Evolutionary conservation across 768 basidiomycete species (phyloP).

Genomic region (Punctularia strigosozonata): DNA sequence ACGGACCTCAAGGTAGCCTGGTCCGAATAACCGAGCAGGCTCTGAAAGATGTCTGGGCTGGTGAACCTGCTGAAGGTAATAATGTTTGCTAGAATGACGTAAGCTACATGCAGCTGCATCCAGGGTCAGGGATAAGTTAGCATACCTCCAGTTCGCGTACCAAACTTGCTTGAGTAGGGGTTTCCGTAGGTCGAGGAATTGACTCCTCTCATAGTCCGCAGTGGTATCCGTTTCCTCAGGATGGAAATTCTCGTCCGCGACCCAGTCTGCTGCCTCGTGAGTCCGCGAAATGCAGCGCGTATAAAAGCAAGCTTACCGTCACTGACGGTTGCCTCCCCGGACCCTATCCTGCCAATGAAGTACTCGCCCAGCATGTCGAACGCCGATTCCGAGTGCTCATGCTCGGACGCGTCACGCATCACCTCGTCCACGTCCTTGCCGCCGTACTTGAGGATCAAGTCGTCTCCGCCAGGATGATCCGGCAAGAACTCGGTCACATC

Average conservation of each 20-base stretch:
- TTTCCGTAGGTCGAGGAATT: slow-evolving; percentile 83
- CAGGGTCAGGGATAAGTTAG: slow-evolving; percentile 2
- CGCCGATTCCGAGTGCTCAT: slow-evolving; percentile 85
- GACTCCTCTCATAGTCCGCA: slow-evolving; percentile 77
- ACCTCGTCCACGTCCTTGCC: slow-evolving; percentile 71
- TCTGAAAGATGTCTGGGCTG: slow-evolving; percentile 83
- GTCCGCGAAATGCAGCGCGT: slow-evolving; percentile 2
- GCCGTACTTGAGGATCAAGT: slow-evolving; percentile 71
- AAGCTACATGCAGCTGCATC: slow-evolving; percentile 1
- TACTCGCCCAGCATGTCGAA: slow-evolving; percentile 90
- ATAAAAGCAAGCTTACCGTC: slow-evolving; percentile 45
- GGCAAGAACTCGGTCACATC: slow-evolving; percentile 74
- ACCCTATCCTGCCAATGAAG: slow-evolving; percentile 71
- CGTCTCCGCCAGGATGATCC: slow-evolving; percentile 95
- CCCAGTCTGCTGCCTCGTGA: slow-evolving; percentile 53
- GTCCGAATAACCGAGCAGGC: slow-evolving; percentile 81
- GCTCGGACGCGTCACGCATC: slow-evolving; percentile 74
- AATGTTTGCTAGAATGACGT: slow-evolving; percentile 57
- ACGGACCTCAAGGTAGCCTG: slow-evolving; percentile 66
- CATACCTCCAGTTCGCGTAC: slow-evolving; percentile 72
- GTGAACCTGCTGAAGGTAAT: slow-evolving; percentile 94
- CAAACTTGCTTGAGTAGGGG: slow-evolving; percentile 83
- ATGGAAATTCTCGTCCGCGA: slow-evolving; percentile 79
- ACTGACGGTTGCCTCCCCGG: slow-evolving; percentile 58
- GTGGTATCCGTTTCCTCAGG: slow-evolving; percentile 80